phyloP scores from a whole-genome alignment of 176 grass and related monocot genomes.

The Tillandsia fasciculata region DNA sequence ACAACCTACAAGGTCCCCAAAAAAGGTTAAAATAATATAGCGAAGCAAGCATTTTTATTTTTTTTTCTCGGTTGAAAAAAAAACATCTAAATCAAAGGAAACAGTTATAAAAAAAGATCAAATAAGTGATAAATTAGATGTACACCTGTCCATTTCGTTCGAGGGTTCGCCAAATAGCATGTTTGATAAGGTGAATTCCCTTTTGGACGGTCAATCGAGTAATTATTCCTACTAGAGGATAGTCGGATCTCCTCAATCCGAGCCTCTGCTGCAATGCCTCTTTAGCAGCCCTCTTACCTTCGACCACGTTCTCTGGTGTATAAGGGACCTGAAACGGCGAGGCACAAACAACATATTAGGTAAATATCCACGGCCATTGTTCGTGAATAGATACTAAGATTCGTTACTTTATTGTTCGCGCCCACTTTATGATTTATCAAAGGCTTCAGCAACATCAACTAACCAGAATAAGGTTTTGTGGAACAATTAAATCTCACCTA shows the following conservation, averaged over 20 bases:
- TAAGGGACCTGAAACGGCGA: constrained; percentile 48
- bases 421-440: too few relatives aligned
- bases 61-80: too few relatives aligned
- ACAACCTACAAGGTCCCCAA: constrained; percentile 45
- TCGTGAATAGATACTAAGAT: too few relatives aligned
- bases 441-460: too few relatives aligned
- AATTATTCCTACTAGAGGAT: constrained; percentile 77
- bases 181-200: constrained; percentile 98
- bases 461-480: too few relatives aligned
- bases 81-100: neutral
- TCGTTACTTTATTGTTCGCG: too few relatives aligned
- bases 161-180: constrained; percentile 53
- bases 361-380: neutral
- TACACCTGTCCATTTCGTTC: constrained; percentile 80
- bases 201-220: constrained; percentile 85
- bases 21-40: constrained; percentile 3
- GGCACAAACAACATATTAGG: constrained; percentile 8
- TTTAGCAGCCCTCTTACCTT: constrained; percentile 89
- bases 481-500: too few relatives aligned
- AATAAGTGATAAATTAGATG: neutral
- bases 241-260: constrained; percentile 57
- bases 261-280: constrained; percentile 72
- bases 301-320: constrained; percentile 74
- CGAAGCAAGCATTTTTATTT: neutral
- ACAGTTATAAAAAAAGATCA: neutral